phyloP scores from a whole-genome alignment of 2,329 filamentous ascomycete genomes.

The Xenoacremonium recifei region DNA sequence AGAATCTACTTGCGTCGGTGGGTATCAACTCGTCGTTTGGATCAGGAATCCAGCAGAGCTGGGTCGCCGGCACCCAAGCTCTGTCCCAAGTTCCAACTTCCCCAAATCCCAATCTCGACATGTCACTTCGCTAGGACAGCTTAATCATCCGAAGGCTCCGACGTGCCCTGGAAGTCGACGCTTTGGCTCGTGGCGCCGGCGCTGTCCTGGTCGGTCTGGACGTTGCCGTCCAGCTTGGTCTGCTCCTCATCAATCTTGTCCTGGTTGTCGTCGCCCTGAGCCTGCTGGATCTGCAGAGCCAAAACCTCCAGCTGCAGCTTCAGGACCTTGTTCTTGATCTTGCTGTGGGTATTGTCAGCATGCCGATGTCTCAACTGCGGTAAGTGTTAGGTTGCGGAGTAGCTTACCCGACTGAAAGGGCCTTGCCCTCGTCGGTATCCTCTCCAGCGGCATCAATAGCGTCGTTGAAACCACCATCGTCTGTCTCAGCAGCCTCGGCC shows the following conservation, averaged over 20 bases:
- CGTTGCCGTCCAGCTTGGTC: conserved; percentile 54
- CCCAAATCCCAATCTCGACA: neutral
- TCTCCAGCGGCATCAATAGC: conserved; percentile 44
- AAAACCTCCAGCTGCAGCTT: conserved; percentile 55
- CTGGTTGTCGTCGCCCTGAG: conserved; percentile 44
- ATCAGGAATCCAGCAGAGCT: no score
- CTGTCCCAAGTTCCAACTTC: neutral
- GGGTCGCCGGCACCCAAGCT: no score
- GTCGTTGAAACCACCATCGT: conserved; percentile 45
- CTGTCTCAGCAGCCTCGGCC: conserved; percentile 53
- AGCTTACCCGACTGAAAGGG: conserved; percentile 44
- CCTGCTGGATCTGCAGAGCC: conserved; percentile 49
- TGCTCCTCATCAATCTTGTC: conserved; percentile 44
- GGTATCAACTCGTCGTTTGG: no score
- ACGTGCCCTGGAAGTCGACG: conserved; percentile 30
- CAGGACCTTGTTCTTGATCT: conserved; percentile 61
- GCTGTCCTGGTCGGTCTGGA: conserved; percentile 35
- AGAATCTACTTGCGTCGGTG: no score
- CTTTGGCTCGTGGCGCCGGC: conserved; percentile 35
- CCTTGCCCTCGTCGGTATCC: conserved; percentile 37
- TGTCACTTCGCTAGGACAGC: no score
- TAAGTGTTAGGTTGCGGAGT: no score
- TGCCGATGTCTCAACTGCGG: no score
- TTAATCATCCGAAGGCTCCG: conserved; percentile 3
- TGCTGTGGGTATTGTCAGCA: conserved; percentile 22